Conservation (phyloP, 805 yeast genomes). For the Yarrowia bubula region DNA sequence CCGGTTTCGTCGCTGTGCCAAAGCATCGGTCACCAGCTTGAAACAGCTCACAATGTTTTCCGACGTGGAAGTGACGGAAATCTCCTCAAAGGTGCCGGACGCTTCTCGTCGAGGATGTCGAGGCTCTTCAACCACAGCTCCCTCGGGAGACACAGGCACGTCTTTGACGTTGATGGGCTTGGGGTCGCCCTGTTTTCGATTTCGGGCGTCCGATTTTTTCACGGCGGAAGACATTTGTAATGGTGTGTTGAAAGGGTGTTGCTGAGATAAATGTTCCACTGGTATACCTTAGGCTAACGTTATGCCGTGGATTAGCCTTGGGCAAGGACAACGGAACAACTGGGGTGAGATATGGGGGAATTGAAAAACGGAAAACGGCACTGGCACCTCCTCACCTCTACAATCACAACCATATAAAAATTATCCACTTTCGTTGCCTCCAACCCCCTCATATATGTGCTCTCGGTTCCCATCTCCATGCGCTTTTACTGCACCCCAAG, state of each 20-base stretch:
- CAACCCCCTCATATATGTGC: background rate
- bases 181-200: slow-evolving; percentile 12
- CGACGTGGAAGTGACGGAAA: slow-evolving; percentile 24
- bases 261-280: background rate
- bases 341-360: too few relatives aligned
- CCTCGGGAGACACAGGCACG: slow-evolving; percentile 22
- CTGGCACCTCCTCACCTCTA: too few relatives aligned
- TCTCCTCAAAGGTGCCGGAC: slow-evolving; percentile 20
- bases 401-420: too few relatives aligned
- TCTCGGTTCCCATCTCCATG: background rate
- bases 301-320: background rate
- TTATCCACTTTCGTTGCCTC: background rate
- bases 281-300: background rate
- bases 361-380: too few relatives aligned
- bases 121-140: slow-evolving; percentile 8
- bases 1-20: slow-evolving; percentile 29
- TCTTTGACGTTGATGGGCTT: slow-evolving; percentile 23
- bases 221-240: slow-evolving; percentile 1
- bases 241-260: background rate
- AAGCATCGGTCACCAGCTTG: slow-evolving; percentile 28
- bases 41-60: slow-evolving; percentile 15
- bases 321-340: background rate
- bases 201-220: slow-evolving; percentile 8
- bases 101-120: slow-evolving; percentile 10
- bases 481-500: slow-evolving; percentile 8